Base-by-base conservation (phyloP, 805 yeast species). In the Zygoascus tannicola region DNA sequence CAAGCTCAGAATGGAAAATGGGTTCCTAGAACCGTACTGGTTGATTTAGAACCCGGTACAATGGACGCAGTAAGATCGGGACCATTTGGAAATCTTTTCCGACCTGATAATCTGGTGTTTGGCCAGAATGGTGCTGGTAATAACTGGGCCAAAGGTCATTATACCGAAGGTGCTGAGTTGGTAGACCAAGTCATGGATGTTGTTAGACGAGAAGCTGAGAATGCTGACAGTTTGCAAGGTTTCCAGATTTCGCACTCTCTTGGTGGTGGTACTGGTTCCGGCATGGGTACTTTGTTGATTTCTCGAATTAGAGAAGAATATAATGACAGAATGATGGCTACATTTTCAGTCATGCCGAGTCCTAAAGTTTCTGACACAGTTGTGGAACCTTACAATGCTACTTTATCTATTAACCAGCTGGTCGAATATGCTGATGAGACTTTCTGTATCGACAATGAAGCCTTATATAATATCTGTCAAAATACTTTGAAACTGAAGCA, bases 121-220 rank as follows among this genome's bases (percentile, higher is more conserved):
- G 95, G 95, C 40, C 94, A 85, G 65, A 77, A 88, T 22, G 84
- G 94, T 22, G 96, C 96, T 1, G 96, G 95, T 57, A 87, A 87
- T 60, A 94, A 85, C 56, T 87, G 96, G 96, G 96, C 96, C 44
- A 87, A 86, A 65, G 96, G 96, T 60, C 92, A 84, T 68, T 87
- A 87, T 71, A 87, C 96, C 32, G 96, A 87, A 66, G 96, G 96
- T 56, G 95, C 96, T 3, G 96, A 87, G 70, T 73, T 87, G 53
- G 88, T 85, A 35, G 95, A 87, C 59, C 76, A 86, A 20, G 95
- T 87, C 18, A 67, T 87, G 73, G 96, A 87, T 54, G 86, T 83
- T 30, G 78, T 87, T 38, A 80, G 96, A 69, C 81, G 95, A 65
- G 96, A 87, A 67, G 95, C 94, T 28, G 96, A 87, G 70, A 82